A percentile compares a stretch with the other conserved stretches of the same genome.
Evolutionary conservation across 2,329 filamentous ascomycete species (phyloP).

Genomic region (Microdochium nivale): DNA sequence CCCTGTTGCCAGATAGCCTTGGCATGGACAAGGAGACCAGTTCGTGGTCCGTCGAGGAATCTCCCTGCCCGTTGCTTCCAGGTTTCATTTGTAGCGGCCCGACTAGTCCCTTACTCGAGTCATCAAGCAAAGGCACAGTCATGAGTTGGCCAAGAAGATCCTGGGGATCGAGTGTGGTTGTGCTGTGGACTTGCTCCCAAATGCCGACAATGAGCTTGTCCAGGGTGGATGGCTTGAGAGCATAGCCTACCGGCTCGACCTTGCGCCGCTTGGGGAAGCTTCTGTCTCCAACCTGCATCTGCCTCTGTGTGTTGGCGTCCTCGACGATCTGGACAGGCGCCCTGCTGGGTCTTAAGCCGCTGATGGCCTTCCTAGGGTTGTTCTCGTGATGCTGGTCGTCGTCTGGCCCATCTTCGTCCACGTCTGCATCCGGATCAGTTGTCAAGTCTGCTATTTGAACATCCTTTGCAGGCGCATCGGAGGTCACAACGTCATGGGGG

Average conservation of each 20-base stretch:
- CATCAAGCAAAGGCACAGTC: slow-evolving; percentile 7
- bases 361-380: slow-evolving; percentile 4
- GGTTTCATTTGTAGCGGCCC: slow-evolving; percentile 4
- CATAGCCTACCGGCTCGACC: slow-evolving; percentile 17
- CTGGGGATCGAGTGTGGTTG: slow-evolving; percentile 17
- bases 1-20: neutral
- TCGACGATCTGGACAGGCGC: slow-evolving; percentile 7
- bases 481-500: neutral
- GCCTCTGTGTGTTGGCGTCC: slow-evolving; percentile 13
- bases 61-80: neutral
- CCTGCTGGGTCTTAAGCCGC: slow-evolving; percentile 11
- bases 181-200: slow-evolving; percentile 24
- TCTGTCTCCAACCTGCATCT: slow-evolving; percentile 14
- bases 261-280: slow-evolving; percentile 14
- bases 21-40: neutral
- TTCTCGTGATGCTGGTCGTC: neutral
- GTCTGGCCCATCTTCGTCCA: neutral
- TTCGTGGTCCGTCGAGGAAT: neutral
- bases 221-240: slow-evolving; percentile 15
- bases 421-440: neutral
- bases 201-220: slow-evolving; percentile 21
- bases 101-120: slow-evolving; percentile 5
- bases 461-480: neutral
- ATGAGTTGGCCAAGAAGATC: slow-evolving; percentile 16
- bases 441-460: neutral